Evolutionary conservation across 495 filamentous ascomycete species (phyloP).

Genomic region (Penicillium odoratum): DNA sequence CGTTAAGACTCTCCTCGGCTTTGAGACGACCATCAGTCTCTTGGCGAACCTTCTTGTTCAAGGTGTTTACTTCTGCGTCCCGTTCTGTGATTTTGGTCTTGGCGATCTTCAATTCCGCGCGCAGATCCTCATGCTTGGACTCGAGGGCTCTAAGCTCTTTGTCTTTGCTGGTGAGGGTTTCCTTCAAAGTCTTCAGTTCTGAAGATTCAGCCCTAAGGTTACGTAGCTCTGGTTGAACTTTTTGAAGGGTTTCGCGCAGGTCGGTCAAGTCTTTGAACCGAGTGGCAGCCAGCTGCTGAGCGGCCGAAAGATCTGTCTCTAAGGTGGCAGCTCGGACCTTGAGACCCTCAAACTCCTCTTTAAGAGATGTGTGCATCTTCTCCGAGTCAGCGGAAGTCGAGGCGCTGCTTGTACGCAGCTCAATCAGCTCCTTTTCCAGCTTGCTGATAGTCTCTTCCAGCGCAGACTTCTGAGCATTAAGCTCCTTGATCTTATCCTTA

Average conservation of each 20-base stretch:
- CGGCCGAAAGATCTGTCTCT: constrained; percentile 81
- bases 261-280: constrained; percentile 88
- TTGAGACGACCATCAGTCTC: constrained; percentile 70
- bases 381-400: constrained; percentile 51
- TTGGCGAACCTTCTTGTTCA: constrained; percentile 73
- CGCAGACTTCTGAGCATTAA: constrained; percentile 57
- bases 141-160: constrained; percentile 73
- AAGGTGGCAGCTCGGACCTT: constrained; percentile 67
- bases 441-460: constrained; percentile 64
- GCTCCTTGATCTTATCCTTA: constrained; percentile 73
- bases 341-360: constrained; percentile 71
- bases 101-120: constrained; percentile 65
- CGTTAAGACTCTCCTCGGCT: constrained; percentile 72
- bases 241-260: constrained; percentile 73
- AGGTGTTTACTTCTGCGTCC: constrained; percentile 70
- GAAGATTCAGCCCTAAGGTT: constrained; percentile 72
- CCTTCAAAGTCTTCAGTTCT: constrained; percentile 67
- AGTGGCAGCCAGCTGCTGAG: constrained; percentile 78
- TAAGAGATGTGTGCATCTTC: constrained; percentile 58
- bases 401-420: constrained; percentile 56
- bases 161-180: constrained; percentile 67
- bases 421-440: constrained; percentile 62
- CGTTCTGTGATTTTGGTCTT: constrained; percentile 69
- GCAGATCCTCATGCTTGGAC: constrained; percentile 75
- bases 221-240: constrained; percentile 81